phyloP scores from a whole-genome alignment of 306 rosid genomes.

The Prunus fruticosa region DNA sequence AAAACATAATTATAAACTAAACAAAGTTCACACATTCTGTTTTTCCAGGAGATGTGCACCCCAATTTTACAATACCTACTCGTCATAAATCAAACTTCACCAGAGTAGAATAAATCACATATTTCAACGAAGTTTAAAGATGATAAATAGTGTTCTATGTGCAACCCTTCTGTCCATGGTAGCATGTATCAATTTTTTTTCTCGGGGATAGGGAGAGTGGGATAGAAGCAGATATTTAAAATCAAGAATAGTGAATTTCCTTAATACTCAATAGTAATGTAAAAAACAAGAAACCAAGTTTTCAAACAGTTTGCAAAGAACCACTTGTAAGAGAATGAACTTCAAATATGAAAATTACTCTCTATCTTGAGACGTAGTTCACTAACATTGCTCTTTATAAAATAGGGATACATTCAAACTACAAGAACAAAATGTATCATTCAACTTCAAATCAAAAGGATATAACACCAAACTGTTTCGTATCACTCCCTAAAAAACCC shows the following conservation, averaged over 20 bases:
- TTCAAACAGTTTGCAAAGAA: background rate
- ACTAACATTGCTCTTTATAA: background rate
- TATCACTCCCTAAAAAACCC: background rate
- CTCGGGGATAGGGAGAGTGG: background rate
- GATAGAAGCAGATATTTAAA: background rate
- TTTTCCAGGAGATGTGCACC: background rate
- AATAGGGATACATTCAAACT: background rate
- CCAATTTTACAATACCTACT: background rate
- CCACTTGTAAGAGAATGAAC: background rate
- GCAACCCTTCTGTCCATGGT: background rate
- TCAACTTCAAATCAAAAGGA: background rate
- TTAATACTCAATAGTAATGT: background rate
- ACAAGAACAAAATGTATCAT: background rate
- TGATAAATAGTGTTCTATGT: background rate
- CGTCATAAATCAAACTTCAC: background rate
- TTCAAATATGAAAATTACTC: background rate
- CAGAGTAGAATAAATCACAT: background rate
- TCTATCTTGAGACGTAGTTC: background rate
- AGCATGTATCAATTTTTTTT: background rate
- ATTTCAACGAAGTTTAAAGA: background rate
- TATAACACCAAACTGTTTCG: background rate
- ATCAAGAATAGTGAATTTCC: background rate
- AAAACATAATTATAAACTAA: background rate
- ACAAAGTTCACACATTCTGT: background rate
- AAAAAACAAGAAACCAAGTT: background rate